Base-by-base conservation (phyloP, 2,329 filamentous ascomycete species). In the Tolypocladium capitatum region DNA sequence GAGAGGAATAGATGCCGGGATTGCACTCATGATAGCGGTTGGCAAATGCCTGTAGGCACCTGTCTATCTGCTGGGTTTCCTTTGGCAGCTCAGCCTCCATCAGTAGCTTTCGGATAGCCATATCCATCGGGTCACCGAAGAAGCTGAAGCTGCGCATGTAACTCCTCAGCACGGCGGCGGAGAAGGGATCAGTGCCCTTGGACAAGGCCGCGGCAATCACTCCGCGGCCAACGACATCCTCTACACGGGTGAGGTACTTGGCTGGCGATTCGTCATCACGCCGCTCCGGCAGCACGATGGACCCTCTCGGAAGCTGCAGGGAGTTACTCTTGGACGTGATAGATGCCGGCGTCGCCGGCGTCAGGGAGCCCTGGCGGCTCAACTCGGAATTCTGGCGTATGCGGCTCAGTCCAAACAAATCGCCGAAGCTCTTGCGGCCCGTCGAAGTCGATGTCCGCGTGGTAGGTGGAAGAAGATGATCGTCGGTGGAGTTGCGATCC, bases 1-100 rank as follows among this genome's bases (percentile, higher is more conserved):
- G 81, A 32, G 83, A 83, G 24, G 84, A 78, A 66, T 94, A 98
- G 51, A 98, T 94, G 35, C 92, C 91, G 2, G 92, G 92, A 58
- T 98, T 98, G 68, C 92, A 98, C 65, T 98, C 92, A 61, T 97
- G 87, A 63, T 98, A 98, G 49, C 92, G 80, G 62, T 98, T 92
- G 0, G 92, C 88, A 67, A 98, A 97, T 2, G 89, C 85, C 62
- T 96, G 88, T 33, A 98, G 70, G 48, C 92, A 92, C 46, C 92
- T 80, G 65, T 98, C 92, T 53, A 98, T 97, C 58, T 98, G 92
- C 64, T 98, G 92, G 0, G 92, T 97, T 68, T 98, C 92, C 57
- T 94, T 95, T 4, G 92, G 92, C 31, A 98, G 68, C 63, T 97
- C 91, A 3, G 92, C 89, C 61, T 96, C 90, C 86, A 97, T 95